Base-by-base conservation (phyloP, 805 yeast species). In the Candida dajiaensis region DNA sequence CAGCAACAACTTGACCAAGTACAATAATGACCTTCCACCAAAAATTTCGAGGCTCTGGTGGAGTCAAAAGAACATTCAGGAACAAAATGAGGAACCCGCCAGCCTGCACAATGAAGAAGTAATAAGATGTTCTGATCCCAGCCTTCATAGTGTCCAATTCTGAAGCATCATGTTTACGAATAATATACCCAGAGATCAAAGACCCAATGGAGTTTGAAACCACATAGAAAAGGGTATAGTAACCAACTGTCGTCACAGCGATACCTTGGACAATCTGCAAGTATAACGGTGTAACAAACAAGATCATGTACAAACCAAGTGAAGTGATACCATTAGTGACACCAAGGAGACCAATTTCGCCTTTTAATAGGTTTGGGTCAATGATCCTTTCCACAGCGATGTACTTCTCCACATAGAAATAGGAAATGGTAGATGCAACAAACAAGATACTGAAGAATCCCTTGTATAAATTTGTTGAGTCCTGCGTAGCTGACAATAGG, bases 231-330 rank as follows among this genome's bases (percentile, higher is more conserved):
- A 70, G 63, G 38, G 70, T 71, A 51, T 68, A 72, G 2, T 57
- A 49, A 11, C 77, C 77, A 19, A 72, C 59, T 19, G 59, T 62
- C 11, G 68, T 56, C 6, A 72, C 69, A 6, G 58, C 51, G n/a
- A 69, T 55, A 37, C 63, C 67, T 44, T 71, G 74, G 6, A 72
- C 65, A n/a, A 69, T 55, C 50, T 73, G 77, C n/a, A 71, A 56
- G 49, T 71, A 73, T 9, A 72, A 45, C 3, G 77, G 77, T 5
- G 67, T 53, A 3, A 66, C 48, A 51, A 69, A 73, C 22, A 66
- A 61, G 16, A 57, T 54, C 41, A 67, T 63, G 49, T 68, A 71
- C 6, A 66, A 48, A 0, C 68, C 53, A 56, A 69, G 58, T 1
- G 73, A 54, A 19, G 70, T 71, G 46, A 70, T 64, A 46, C 68